These are phyloP conservation scores for Akebia trifoliata DNA, from an alignment of 164 flowering plant species.

Conservation along the genomic window DNA sequence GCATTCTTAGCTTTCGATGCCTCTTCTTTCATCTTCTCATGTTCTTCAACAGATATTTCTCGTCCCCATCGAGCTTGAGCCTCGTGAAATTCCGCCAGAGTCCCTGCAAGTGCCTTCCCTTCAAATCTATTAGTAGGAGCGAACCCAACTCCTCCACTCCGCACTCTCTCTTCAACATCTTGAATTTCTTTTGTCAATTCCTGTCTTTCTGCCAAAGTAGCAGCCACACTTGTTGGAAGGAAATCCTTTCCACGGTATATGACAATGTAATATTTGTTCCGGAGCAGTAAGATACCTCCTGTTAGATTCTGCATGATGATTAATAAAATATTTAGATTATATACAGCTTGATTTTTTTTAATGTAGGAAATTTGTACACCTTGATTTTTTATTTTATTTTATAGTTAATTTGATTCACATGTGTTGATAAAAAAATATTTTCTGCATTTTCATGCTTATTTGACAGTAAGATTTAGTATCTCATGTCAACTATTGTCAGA, in stretches of 20 bases:
- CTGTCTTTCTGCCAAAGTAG: conserved; percentile 76
- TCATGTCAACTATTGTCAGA: neutral
- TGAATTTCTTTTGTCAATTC: conserved; percentile 58
- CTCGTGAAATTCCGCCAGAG: conserved; percentile 90
- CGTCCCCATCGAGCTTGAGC: conserved; percentile 96
- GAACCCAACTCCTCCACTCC: conserved; percentile 30
- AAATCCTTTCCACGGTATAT: conserved; percentile 96
- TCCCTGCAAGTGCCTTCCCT: conserved; percentile 66
- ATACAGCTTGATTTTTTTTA: neutral
- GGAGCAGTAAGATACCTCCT: conserved; percentile 79
- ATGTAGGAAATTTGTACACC: no score
- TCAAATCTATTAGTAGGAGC: conserved; percentile 24
- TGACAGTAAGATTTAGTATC: neutral
- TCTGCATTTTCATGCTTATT: conserved; percentile 2
- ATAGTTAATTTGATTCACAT: no score
- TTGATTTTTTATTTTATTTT: no score
- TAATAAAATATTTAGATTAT: neutral
- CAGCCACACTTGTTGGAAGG: conserved; percentile 79
- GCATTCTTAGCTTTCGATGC: conserved; percentile 56
- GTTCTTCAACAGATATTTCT: conserved; percentile 66
- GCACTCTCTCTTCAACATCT: conserved; percentile 41
- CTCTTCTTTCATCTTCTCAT: conserved; percentile 69
- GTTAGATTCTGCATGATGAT: conserved; percentile 60
- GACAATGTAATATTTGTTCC: conserved; percentile 91
- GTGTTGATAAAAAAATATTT: neutral